Evolutionary conservation across 139 green algal species (phyloP).

Genomic region (Coccomyxa sp.): DNA sequence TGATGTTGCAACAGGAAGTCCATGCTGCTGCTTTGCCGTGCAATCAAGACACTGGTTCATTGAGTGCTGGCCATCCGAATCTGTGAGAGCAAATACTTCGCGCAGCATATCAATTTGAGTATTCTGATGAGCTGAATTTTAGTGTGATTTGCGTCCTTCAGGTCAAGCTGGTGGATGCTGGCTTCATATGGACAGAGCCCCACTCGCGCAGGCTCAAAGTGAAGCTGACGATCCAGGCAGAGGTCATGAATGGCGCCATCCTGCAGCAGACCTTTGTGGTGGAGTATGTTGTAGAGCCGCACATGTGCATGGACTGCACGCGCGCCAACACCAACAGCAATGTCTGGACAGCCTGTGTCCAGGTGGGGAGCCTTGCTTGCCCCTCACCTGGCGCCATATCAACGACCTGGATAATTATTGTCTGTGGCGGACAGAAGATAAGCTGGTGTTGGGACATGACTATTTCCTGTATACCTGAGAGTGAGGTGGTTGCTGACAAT

Average conservation of each 20-base stretch:
- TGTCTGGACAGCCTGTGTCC: conserved; percentile 87
- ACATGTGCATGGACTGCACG: conserved; percentile 95
- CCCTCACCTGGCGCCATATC: background rate
- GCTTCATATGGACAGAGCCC: conserved; percentile 99
- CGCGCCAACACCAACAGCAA: conserved; percentile 87
- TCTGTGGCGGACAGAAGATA: no score
- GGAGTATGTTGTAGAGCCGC: conserved; percentile 90
- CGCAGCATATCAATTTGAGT: background rate
- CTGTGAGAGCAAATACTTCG: background rate
- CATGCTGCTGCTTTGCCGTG: background rate
- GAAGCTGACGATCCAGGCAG: conserved; percentile 92
- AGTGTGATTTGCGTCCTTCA: conserved; percentile 24
- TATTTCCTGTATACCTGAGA: background rate
- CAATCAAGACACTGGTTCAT: background rate
- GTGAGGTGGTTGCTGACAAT: no score
- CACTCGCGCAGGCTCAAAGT: conserved; percentile 94
- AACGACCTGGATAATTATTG: no score
- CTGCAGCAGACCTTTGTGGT: conserved; percentile 96
- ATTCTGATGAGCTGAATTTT: background rate
- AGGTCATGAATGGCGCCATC: conserved; percentile 95
- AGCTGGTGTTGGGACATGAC: background rate
- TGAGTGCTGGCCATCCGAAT: background rate
- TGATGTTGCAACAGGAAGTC: background rate
- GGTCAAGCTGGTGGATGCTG: conserved; percentile 97
- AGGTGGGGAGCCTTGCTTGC: conserved; percentile 41